Conservation (phyloP, 2,329 filamentous ascomycete genomes). For the Penicillium italicum region DNA sequence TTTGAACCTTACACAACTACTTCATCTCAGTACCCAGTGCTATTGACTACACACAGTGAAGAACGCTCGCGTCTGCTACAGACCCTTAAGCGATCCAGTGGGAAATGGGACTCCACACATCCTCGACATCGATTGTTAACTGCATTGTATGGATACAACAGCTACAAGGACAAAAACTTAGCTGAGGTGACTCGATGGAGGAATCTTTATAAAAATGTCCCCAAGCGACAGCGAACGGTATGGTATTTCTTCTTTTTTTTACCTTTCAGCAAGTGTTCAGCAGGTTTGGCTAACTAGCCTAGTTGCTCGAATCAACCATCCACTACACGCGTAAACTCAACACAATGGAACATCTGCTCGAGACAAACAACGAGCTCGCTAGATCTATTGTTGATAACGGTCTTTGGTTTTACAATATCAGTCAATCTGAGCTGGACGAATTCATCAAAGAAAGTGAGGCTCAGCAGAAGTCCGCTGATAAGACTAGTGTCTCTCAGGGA, state of each 20-base stretch:
- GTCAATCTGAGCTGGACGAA: slow-evolving; percentile 44
- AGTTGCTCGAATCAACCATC: slow-evolving; percentile 55
- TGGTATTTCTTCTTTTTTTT: not conserved
- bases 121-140: slow-evolving; percentile 27
- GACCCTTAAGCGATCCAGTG: slow-evolving; percentile 13
- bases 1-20: not conserved
- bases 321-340: slow-evolving; percentile 56
- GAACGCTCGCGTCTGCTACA: slow-evolving; percentile 17
- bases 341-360: slow-evolving; percentile 43
- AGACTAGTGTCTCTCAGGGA: slow-evolving; percentile 50
- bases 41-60: not conserved
- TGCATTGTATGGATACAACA: slow-evolving; percentile 25
- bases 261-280: not conserved
- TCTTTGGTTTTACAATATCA: slow-evolving; percentile 48
- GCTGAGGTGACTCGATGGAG: slow-evolving; percentile 21
- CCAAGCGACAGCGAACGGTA: slow-evolving; percentile 18
- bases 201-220: slow-evolving; percentile 21
- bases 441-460: slow-evolving; percentile 41
- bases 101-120: slow-evolving; percentile 21
- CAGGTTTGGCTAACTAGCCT: not conserved
- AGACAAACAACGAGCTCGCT: slow-evolving; percentile 47
- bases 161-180: slow-evolving; percentile 21
- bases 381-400: slow-evolving; percentile 46
- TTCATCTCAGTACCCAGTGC: not conserved
- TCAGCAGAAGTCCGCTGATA: slow-evolving; percentile 42